A percentile compares a stretch with the other conserved stretches of the same genome.
These are phyloP conservation scores for Centrapalus pauciflorus DNA, from an alignment of 129 eudicot species.

Conservation along the genomic window DNA sequence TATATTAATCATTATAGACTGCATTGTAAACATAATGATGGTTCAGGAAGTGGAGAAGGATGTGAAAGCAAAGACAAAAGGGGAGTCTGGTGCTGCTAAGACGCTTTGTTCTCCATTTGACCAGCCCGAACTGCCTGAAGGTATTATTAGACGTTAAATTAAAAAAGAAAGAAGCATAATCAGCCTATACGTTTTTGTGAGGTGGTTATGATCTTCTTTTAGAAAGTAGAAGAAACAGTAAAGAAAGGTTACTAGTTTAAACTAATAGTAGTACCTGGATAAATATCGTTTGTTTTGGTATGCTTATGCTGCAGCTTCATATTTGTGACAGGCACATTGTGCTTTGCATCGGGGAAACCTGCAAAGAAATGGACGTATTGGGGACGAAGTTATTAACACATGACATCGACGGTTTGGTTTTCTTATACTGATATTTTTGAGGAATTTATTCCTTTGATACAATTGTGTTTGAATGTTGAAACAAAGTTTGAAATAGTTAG, in stretches of 20 bases:
- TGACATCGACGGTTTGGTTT: neutral
- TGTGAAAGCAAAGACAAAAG: slow-evolving; percentile 64
- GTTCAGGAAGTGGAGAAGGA: slow-evolving; percentile 71
- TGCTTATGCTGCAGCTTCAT: neutral
- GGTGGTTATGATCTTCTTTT: too few species aligned
- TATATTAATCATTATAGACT: too few species aligned
- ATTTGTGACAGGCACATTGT: slow-evolving; percentile 45
- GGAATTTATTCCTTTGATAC: neutral
- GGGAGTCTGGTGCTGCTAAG: slow-evolving; percentile 67
- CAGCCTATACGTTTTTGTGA: too few species aligned
- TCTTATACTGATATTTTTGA: neutral
- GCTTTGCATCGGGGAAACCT: slow-evolving; percentile 77
- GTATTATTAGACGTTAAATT: too few species aligned
- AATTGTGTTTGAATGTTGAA: neutral
- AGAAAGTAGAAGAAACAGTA: too few species aligned
- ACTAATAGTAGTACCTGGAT: neutral
- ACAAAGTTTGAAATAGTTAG: too few species aligned
- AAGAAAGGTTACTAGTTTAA: too few species aligned
- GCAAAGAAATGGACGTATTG: slow-evolving; percentile 79
- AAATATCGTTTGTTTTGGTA: neutral
- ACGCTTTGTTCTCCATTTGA: slow-evolving; percentile 67
- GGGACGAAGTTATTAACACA: slow-evolving; percentile 56
- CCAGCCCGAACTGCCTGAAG: slow-evolving; percentile 65
- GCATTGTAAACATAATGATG: slow-evolving; percentile 31
- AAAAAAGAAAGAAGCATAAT: too few species aligned